These are phyloP conservation scores for Endoconidiophora polonica DNA, from an alignment of 2,329 filamentous ascomycete species.

Conservation along the genomic window DNA sequence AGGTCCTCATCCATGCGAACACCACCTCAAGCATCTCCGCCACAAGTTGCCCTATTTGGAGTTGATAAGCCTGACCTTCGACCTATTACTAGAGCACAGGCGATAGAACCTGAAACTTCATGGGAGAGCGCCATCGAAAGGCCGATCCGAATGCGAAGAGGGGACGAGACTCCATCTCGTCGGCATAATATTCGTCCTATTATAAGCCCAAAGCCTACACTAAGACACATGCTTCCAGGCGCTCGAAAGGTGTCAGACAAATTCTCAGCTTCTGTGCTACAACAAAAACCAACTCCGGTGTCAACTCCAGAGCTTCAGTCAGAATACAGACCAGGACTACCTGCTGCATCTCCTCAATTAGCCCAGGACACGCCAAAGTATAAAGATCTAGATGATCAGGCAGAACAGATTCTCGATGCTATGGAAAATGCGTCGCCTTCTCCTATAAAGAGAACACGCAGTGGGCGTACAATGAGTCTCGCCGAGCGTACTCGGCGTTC, in stretches of 20 bases:
- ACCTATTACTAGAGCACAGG: not conserved
- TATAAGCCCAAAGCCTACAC: slow-evolving; percentile 7
- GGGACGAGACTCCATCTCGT: slow-evolving; percentile 8
- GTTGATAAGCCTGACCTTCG: not conserved
- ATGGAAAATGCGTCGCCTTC: slow-evolving; percentile 40
- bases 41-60: slow-evolving; percentile 1
- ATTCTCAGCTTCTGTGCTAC: no score
- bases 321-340: no score
- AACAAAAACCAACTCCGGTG: not conserved
- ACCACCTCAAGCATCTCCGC: slow-evolving; percentile 1
- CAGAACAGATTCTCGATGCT: slow-evolving; percentile 38
- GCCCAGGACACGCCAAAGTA: slow-evolving; percentile 16
- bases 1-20: not conserved
- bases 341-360: not conserved
- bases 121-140: slow-evolving; percentile 7
- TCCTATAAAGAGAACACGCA: slow-evolving; percentile 31
- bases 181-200: not conserved
- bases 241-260: no score
- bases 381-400: slow-evolving; percentile 28
- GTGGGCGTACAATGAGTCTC: slow-evolving; percentile 43
- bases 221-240: not conserved
- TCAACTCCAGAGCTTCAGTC: no score
- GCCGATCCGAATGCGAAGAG: slow-evolving; percentile 8
- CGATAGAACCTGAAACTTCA: not conserved
- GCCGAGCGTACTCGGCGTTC: slow-evolving; percentile 68